These are phyloP conservation scores for Abrus precatorius DNA, from an alignment of 306 rosid species.

Conservation along the genomic window DNA sequence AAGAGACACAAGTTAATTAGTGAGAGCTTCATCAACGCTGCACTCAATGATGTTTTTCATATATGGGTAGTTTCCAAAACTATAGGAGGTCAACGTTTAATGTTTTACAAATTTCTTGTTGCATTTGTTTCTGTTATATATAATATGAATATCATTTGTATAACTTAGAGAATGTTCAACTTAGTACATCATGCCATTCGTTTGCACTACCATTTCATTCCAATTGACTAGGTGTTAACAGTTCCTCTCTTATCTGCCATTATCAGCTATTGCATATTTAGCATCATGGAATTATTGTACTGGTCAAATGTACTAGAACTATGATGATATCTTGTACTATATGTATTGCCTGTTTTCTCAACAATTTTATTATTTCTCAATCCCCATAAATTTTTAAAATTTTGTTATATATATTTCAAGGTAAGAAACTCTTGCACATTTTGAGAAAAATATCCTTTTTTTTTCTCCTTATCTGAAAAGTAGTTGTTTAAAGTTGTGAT, in stretches of 20 bases:
- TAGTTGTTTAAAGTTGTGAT: too few relatives aligned
- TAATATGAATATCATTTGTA: neutral
- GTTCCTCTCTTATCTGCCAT: constrained; percentile 1
- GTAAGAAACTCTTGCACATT: neutral
- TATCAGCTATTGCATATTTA: neutral
- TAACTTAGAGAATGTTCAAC: constrained; percentile 9
- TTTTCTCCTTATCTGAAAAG: too few relatives aligned
- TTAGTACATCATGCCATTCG: constrained; percentile 34
- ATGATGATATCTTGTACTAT: constrained; percentile 21
- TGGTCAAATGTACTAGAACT: constrained; percentile 36
- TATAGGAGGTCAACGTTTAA: neutral
- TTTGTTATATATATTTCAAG: neutral
- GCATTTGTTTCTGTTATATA: neutral
- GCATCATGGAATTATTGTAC: constrained; percentile 19
- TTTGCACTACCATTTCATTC: constrained; percentile 34
- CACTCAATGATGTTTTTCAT: constrained; percentile 87
- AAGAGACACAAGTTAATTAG: neutral
- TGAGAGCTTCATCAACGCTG: constrained; percentile 78
- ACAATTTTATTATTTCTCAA: neutral
- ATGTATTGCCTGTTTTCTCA: neutral
- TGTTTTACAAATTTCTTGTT: neutral
- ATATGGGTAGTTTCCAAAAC: constrained; percentile 50
- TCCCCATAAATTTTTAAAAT: neutral
- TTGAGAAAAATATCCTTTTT: too few relatives aligned
- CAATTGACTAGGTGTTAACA: neutral